Conservation (phyloP, 345 rosid species). For the Eucalyptus marginata region DNA sequence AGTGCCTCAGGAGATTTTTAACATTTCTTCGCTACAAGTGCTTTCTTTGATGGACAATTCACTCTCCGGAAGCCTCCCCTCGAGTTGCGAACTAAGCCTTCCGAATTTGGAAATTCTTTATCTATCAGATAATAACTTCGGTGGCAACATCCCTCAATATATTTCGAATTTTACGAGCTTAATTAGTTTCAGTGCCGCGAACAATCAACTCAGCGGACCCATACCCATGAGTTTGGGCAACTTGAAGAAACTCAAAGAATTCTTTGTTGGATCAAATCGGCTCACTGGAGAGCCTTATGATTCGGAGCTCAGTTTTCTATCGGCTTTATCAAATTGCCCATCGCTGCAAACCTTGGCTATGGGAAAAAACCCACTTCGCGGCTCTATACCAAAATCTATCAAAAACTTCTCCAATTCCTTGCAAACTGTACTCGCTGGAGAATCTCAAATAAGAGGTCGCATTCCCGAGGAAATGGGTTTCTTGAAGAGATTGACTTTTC, state of each 20-base stretch:
- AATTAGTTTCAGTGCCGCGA: rapidly evolving
- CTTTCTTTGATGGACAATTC: not conserved
- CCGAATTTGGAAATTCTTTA: rapidly evolving
- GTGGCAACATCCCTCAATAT: not conserved
- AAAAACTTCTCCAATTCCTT: not conserved
- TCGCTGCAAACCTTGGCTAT: not conserved
- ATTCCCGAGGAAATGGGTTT: not conserved
- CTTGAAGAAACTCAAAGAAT: not conserved
- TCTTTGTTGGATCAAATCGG: rapidly evolving
- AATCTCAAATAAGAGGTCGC: not conserved
- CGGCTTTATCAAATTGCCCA: not conserved
- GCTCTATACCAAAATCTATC: not conserved
- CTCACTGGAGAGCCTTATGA: not conserved
- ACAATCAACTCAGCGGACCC: not conserved
- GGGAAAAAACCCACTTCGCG: rapidly evolving
- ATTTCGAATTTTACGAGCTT: not conserved
- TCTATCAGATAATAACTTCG: rapidly evolving
- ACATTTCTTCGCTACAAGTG: rapidly evolving
- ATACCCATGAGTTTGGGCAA: not conserved
- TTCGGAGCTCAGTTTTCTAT: not conserved
- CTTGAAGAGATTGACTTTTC: not conserved
- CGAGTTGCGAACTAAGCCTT: not conserved
- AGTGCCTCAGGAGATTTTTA: not conserved
- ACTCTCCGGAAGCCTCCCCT: not conserved
- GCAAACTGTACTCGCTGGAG: rapidly evolving